These are phyloP conservation scores for Moricandia arvensis DNA, from an alignment of 345 rosid species.

Conservation along the genomic window DNA sequence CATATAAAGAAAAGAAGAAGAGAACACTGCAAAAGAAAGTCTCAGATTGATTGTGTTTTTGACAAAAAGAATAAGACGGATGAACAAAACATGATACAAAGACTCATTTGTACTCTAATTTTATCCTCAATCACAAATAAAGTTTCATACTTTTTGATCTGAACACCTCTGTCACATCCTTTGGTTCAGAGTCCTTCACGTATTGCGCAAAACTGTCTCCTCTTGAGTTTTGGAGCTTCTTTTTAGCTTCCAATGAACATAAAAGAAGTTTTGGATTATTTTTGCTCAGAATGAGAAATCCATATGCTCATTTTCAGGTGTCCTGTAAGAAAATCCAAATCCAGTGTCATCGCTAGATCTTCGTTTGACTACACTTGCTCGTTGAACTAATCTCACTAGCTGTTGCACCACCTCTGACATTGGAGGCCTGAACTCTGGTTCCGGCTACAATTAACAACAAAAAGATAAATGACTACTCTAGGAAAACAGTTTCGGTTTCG, in stretches of 20 bases:
- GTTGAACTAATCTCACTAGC: constrained; percentile 83
- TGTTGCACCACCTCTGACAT: constrained; percentile 99
- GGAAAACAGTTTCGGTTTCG: constrained; percentile 32
- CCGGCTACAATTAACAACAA: constrained; percentile 57
- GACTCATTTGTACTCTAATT: constrained; percentile 26
- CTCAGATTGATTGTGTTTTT: constrained; percentile 4
- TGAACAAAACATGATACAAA: not conserved
- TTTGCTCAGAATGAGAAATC: constrained; percentile 53
- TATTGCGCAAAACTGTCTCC: not conserved
- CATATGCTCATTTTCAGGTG: constrained; percentile 78
- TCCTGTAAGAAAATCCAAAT: constrained; percentile 78
- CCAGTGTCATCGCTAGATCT: constrained; percentile 89
- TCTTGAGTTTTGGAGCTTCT: not conserved
- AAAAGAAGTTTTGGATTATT: not conserved
- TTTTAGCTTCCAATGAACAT: not conserved
- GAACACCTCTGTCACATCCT: constrained; percentile 2
- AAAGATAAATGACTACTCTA: constrained; percentile 46
- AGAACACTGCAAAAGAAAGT: not conserved
- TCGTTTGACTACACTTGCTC: constrained; percentile 86
- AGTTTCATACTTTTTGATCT: not conserved
- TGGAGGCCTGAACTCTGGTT: constrained; percentile 98
- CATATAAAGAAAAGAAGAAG: not conserved
- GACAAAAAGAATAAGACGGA: not conserved
- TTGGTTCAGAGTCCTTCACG: constrained; percentile 12
- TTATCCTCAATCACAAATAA: constrained; percentile 7